Evolutionary conservation across 148 eudicot genomes (phyloP).

Genomic region (Vaccinium darrowii): DNA sequence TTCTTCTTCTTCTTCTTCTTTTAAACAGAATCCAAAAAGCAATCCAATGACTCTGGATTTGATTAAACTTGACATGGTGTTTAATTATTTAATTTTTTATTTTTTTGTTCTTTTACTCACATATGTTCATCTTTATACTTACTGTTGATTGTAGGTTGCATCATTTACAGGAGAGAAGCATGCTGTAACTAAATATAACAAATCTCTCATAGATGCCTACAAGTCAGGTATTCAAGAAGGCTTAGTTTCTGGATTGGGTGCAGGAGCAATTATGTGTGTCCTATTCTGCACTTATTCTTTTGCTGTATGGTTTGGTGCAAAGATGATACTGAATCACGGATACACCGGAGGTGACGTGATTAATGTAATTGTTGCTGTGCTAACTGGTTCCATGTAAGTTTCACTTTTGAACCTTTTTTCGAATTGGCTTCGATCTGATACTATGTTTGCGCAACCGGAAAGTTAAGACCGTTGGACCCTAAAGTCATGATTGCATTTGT

Average conservation of each 20-base stretch:
- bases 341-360: conserved; percentile 69
- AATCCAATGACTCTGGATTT: neutral
- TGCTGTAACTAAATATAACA: conserved; percentile 30
- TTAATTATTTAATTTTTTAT: no score
- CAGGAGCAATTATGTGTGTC: conserved; percentile 45
- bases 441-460: neutral
- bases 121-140: no score
- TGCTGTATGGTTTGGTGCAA: conserved; percentile 76
- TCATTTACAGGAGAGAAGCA: conserved; percentile 80
- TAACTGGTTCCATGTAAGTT: conserved; percentile 37
- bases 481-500: no score
- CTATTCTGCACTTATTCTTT: conserved; percentile 56
- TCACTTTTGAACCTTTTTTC: neutral
- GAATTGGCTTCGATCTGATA: neutral
- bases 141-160: conserved; percentile 47
- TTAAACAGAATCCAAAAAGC: neutral
- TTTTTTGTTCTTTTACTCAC: no score
- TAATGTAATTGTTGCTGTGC: conserved; percentile 56
- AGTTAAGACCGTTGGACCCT: no score
- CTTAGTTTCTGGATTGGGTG: conserved; percentile 61
- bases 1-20: no score
- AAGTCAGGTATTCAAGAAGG: conserved; percentile 60
- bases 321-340: conserved; percentile 49
- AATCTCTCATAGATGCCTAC: conserved; percentile 53
- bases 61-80: no score